phyloP scores from a whole-genome alignment of 2,329 filamentous ascomycete species.

The Colletotrichum coccodes region DNA sequence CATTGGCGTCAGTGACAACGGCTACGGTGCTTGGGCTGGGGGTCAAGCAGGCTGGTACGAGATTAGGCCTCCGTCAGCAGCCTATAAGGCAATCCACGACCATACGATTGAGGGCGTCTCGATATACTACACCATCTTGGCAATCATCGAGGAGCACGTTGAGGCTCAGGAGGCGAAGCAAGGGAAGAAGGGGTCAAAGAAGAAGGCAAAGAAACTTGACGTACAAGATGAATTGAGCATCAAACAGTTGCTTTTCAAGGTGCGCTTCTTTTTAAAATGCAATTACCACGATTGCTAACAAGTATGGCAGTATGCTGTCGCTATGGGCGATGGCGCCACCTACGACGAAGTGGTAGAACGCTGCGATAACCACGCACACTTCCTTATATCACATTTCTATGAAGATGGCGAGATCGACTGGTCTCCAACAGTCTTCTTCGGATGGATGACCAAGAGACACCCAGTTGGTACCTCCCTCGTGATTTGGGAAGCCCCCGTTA shows the following conservation, averaged over 20 bases:
- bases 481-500: background rate
- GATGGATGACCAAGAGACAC: conserved; percentile 55
- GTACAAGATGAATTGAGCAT: conserved; percentile 22
- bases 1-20: conserved; percentile 61
- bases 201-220: conserved; percentile 26
- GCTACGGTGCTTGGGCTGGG: conserved; percentile 72
- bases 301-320: conserved; percentile 57
- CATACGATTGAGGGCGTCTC: conserved; percentile 72
- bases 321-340: conserved; percentile 62
- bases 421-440: conserved; percentile 57
- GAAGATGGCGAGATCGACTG: conserved; percentile 53
- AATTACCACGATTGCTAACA: conserved; percentile 15
- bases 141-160: conserved; percentile 59
- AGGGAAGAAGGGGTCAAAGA: conserved; percentile 44
- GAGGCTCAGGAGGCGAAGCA: conserved; percentile 41
- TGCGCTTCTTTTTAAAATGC: conserved; percentile 31
- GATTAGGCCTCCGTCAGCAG: conserved; percentile 63
- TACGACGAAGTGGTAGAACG: conserved; percentile 58
- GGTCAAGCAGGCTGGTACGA: conserved; percentile 76
- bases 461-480: conserved; percentile 45
- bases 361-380: conserved; percentile 59
- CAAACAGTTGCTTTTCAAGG: conserved; percentile 44
- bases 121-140: conserved; percentile 71
- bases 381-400: conserved; percentile 62
- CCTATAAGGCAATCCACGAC: conserved; percentile 66